A percentile compares a stretch with the other conserved stretches of the same genome.
Evolutionary conservation across 768 basidiomycete genomes (phyloP).

Genomic region (Naganishia kalamii): DNA sequence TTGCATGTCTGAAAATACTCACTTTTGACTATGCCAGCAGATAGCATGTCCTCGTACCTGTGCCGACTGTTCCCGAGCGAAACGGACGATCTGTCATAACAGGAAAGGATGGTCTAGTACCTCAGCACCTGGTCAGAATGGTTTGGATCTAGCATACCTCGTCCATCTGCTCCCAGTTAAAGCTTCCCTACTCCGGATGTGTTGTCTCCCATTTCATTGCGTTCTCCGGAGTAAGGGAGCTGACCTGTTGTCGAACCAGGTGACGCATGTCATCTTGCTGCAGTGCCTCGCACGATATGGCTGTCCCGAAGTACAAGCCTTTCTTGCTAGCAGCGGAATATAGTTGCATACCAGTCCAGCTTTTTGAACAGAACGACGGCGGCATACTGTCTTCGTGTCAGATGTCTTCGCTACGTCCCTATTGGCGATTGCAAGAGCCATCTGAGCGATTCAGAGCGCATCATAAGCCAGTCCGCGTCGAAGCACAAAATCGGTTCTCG

Average conservation of each 20-base stretch:
- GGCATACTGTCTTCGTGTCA: no score
- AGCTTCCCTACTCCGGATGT: not conserved
- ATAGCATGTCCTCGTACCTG: conserved; percentile 1
- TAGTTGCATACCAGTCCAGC: no score
- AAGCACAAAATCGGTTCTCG: no score
- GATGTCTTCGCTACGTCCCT: no score
- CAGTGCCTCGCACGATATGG: not conserved
- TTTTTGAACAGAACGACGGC: no score
- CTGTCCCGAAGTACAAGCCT: not conserved
- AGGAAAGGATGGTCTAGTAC: not conserved
- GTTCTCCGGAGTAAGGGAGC: not conserved
- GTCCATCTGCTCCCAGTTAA: not conserved
- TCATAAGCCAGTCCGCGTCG: no score
- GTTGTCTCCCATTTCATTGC: not conserved
- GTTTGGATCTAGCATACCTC: not conserved
- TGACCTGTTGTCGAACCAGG: no score
- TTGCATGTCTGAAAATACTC: no score
- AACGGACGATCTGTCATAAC: not conserved
- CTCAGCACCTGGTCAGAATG: not conserved
- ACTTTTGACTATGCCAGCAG: conserved; percentile 1
- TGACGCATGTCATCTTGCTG: conserved; percentile 2
- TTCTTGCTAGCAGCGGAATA: not conserved
- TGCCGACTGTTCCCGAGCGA: not conserved
- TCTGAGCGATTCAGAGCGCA: no score
- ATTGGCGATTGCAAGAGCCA: no score